Conservation (phyloP, 2,329 filamentous ascomycete genomes). For the Monosporascus ibericus region DNA sequence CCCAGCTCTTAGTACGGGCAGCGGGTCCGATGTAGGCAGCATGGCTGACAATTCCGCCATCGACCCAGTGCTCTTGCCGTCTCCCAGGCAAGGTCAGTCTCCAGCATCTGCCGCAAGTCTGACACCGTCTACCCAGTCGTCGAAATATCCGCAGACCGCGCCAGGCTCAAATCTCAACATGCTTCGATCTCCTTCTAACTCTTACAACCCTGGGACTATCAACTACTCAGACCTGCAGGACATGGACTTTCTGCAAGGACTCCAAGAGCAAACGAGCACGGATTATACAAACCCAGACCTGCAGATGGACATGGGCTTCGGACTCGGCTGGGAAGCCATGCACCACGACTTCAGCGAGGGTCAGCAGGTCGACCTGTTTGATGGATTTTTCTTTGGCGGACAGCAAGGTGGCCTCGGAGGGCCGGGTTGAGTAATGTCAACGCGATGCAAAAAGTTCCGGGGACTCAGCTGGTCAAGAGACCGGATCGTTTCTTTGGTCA, state of each 20-base stretch:
- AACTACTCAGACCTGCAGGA: constrained; percentile 44
- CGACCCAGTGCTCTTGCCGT: constrained; percentile 40
- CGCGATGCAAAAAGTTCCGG: background rate
- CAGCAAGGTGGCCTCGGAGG: constrained; percentile 31
- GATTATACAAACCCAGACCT: constrained; percentile 32
- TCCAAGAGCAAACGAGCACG: constrained; percentile 27
- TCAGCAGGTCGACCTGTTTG: constrained; percentile 61
- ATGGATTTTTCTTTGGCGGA: constrained; percentile 66
- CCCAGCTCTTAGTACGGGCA: constrained; percentile 31
- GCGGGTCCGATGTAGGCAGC: constrained; percentile 29
- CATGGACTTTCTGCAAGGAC: constrained; percentile 48
- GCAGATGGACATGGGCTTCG: constrained; percentile 60
- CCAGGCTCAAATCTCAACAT: constrained; percentile 18
- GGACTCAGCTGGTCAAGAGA: background rate
- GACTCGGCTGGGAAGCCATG: constrained; percentile 57
- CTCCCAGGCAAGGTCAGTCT: constrained; percentile 32
- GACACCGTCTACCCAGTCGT: constrained; percentile 23
- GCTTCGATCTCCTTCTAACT: constrained; percentile 19
- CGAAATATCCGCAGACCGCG: constrained; percentile 11
- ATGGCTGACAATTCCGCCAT: constrained; percentile 29
- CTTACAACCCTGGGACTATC: constrained; percentile 23
- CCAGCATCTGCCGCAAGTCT: constrained; percentile 27
- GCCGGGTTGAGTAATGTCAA: background rate
- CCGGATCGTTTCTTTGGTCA: no score
- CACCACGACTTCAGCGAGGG: constrained; percentile 57